These are phyloP conservation scores for Panellus pusillus DNA, from an alignment of 768 basidiomycete genomes.

Conservation along the genomic window DNA sequence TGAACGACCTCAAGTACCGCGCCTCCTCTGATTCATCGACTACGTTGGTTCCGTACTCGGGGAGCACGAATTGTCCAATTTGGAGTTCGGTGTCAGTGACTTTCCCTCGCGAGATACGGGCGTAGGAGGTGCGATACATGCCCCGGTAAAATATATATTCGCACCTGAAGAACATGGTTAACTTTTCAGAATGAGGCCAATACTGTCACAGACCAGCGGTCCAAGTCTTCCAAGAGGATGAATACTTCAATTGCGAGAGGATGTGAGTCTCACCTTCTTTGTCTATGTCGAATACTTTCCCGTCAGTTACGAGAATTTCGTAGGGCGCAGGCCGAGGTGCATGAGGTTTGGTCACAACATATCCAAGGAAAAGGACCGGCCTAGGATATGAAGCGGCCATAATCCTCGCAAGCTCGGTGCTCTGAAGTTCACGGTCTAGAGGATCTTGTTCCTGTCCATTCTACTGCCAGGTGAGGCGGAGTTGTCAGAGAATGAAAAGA, in stretches of 20 bases:
- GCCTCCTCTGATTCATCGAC: constrained; percentile 60
- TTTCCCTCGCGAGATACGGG: constrained; percentile 75
- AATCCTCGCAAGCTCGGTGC: constrained; percentile 74
- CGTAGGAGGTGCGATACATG: constrained; percentile 78
- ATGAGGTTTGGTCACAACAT: constrained; percentile 73
- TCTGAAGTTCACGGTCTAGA: constrained; percentile 85
- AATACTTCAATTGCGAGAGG: too few species aligned
- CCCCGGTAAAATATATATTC: constrained; percentile 89
- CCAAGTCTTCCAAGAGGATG: constrained; percentile 40
- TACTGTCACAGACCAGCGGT: constrained; percentile 56
- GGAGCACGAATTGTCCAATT: constrained; percentile 81
- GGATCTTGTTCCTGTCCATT: constrained; percentile 95
- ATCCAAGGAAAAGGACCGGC: constrained; percentile 80
- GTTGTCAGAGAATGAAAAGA: too few species aligned
- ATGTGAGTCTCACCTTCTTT: constrained; percentile 30
- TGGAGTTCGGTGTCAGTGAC: constrained; percentile 92
- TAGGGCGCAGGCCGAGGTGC: constrained; percentile 71
- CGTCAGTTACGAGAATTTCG: constrained; percentile 74
- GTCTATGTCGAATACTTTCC: constrained; percentile 78
- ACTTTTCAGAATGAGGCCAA: background rate
- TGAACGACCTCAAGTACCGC: constrained; percentile 65
- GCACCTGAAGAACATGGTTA: constrained; percentile 52
- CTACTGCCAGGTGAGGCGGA: too few species aligned
- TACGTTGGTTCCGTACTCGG: constrained; percentile 52
- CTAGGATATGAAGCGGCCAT: constrained; percentile 68